Evolutionary conservation across 1,284 basidiomycete genomes (phyloP).

Genomic region (Ustanciosporium gigantosporum): DNA sequence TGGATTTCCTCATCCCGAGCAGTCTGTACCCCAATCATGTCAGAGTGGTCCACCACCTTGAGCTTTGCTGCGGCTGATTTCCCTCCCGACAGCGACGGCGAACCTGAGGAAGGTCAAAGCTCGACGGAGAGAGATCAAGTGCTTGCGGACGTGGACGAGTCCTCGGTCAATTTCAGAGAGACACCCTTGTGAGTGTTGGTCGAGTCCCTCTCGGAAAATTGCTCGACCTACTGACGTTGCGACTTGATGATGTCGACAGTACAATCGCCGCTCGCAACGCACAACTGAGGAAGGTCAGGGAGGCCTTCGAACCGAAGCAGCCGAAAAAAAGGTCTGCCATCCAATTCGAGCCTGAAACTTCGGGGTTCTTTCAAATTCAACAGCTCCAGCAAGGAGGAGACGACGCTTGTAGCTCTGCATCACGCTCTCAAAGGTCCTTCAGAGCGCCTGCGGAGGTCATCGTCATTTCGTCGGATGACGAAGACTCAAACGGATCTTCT

Average conservation of each 20-base stretch:
- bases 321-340: not conserved
- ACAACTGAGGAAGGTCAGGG: slow-evolving; percentile 4
- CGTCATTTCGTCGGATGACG: slow-evolving; percentile 20
- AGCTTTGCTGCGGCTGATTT: slow-evolving; percentile 13
- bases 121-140: slow-evolving; percentile 1
- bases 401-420: not conserved
- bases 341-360: not conserved
- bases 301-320: not conserved
- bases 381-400: not conserved
- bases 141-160: slow-evolving; percentile 5
- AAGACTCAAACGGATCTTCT: slow-evolving; percentile 2
- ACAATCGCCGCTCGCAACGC: slow-evolving; percentile 37
- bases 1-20: too few relatives aligned
- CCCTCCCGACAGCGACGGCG: slow-evolving; percentile 9
- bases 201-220: not conserved
- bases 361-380: too few relatives aligned
- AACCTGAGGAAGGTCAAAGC: not conserved
- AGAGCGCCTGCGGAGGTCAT: slow-evolving; percentile 14
- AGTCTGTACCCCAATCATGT: too few relatives aligned
- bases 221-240: too few relatives aligned
- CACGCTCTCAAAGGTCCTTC: not conserved
- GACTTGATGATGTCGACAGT: too few relatives aligned
- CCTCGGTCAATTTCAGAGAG: slow-evolving; percentile 18
- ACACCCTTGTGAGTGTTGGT: slow-evolving; percentile 28
- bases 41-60: slow-evolving; percentile 20